Evolutionary conservation across 306 rosid species (phyloP).

Genomic region (Notholithocarpus densiflorus): DNA sequence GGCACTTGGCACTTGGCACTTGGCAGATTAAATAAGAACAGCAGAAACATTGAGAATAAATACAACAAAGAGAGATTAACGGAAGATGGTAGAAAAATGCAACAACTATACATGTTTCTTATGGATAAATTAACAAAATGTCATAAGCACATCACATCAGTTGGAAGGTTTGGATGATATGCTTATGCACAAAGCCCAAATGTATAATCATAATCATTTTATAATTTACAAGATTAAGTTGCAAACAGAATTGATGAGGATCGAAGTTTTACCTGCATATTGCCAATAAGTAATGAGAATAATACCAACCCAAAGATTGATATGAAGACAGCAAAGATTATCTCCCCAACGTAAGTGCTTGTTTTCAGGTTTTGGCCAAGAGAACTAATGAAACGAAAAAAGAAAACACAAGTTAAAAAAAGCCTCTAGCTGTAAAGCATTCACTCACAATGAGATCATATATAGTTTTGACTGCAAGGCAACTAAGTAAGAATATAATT

Average conservation of each 20-base stretch:
- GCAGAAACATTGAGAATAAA: background rate
- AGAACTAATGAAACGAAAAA: constrained; percentile 43
- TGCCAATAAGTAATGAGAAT: constrained; percentile 76
- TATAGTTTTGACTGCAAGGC: background rate
- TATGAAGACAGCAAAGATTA: constrained; percentile 59
- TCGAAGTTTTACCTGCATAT: constrained; percentile 70
- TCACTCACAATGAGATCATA: background rate
- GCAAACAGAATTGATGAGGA: background rate
- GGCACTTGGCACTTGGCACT: background rate
- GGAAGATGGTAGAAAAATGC: background rate
- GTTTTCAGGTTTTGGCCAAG: constrained; percentile 82
- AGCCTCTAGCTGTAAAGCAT: background rate
- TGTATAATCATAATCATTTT: background rate
- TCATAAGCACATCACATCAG: too few relatives aligned
- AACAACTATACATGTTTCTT: background rate
- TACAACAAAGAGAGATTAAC: background rate
- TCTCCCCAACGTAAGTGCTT: constrained; percentile 58
- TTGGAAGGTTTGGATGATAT: background rate
- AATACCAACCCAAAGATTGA: constrained; percentile 70
- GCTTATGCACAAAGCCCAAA: background rate
- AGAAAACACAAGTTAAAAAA: background rate
- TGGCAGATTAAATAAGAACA: background rate
- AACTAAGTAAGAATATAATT: background rate
- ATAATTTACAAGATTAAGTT: background rate
- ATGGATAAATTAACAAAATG: background rate